Evolutionary conservation across 306 rosid species (phyloP).

Genomic region (Lotus japonicus): DNA sequence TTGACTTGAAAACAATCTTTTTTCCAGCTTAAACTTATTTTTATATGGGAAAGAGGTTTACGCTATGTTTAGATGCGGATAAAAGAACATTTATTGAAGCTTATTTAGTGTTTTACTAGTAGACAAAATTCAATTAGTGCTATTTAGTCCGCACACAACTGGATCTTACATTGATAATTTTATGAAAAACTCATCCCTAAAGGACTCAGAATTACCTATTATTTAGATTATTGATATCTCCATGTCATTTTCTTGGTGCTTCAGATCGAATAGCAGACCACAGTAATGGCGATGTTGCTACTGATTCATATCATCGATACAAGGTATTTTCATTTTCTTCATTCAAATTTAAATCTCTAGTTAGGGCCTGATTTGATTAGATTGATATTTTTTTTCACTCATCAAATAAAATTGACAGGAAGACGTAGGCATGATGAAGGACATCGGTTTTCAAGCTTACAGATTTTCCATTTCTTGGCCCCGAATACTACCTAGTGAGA

Average conservation of each 20-base stretch:
- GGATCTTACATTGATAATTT: too few species aligned
- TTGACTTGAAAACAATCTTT: too few species aligned
- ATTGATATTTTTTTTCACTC: neutral
- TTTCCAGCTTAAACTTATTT: too few species aligned
- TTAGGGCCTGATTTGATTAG: neutral
- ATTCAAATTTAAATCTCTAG: neutral
- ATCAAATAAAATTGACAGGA: conserved; percentile 23
- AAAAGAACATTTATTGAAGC: too few species aligned
- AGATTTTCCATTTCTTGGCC: conserved; percentile 66
- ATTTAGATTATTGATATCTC: too few species aligned
- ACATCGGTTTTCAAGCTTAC: conserved; percentile 47
- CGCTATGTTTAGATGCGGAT: too few species aligned
- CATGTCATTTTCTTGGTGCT: conserved; percentile 4
- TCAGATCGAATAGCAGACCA: conserved; percentile 44
- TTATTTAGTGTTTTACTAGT: too few species aligned
- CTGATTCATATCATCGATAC: conserved; percentile 58
- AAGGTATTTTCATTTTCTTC: conserved; percentile 38
- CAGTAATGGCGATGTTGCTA: conserved; percentile 45
- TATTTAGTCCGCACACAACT: too few species aligned
- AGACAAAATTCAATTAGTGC: too few species aligned
- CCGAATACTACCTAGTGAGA: conserved; percentile 57
- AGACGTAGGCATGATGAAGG: conserved; percentile 54
- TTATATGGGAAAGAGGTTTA: too few species aligned
- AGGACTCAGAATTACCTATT: neutral
- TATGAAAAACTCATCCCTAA: neutral